Base-by-base conservation (phyloP, 345 rosid genomes). In the Sonneratia caseolaris region DNA sequence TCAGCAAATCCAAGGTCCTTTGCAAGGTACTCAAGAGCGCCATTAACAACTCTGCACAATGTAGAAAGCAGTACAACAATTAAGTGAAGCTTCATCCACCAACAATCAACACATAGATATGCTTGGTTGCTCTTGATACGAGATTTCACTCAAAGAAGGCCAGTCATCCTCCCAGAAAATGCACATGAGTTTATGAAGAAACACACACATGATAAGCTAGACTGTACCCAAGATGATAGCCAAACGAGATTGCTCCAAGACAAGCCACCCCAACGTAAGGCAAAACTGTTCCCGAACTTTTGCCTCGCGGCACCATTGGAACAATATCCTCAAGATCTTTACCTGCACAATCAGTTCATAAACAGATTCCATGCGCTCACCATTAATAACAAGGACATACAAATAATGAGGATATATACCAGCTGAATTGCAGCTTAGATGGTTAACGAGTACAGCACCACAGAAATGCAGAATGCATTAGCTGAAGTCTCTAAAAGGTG, bases 231-330 rank as follows among this genome's bases (percentile, higher is more conserved):
- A 92, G 88, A 83, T 95, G 99, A 78, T 95, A 95, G 77, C 99
- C 99, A 82, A 95, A 92, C 79, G 90, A 74, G 64, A 86, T 86
- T 79, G 99, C 98, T 75, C 98, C 99, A 70, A 95, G 86, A 79
- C 98, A 92, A 79, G 99, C 97, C 80, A 95, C 86, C 22, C 88
- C 98, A 45, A 95, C 97, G 74, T 80, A 92, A 4, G 99, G 98
- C 71, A 92, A 82, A 72, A 95, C 97, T 0, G 83, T 82, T 53
- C 98, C 98, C 2, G 92, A 80, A 77, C 90, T 86, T 74, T 80
- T 82, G n/a, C 49, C 77, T 59, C 74, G 81, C 53, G 82, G 84
- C 74, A 79, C 84, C 64, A 85, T 53, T 42, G 87, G 91, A 18
- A 79, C 6, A 70, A 71, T 81, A 68, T 83, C 96, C 75, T 87